A percentile compares a stretch with the other conserved stretches of the same genome.
Evolutionary conservation across 2,329 filamentous ascomycete genomes (phyloP).

Genomic region (Plectosphaerella sp.): DNA sequence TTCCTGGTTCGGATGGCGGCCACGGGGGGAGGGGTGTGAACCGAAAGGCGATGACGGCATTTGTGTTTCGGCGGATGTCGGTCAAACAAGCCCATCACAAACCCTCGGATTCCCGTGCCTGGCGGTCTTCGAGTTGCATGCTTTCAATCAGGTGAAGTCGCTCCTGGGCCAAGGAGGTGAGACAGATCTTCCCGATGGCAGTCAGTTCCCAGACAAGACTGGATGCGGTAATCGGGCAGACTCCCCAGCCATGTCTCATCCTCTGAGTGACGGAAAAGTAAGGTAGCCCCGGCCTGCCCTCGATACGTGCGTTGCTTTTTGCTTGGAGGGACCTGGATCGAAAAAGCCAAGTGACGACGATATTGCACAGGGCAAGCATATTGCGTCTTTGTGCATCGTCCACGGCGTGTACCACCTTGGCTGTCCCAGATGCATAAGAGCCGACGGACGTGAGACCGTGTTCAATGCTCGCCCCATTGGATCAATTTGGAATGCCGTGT

Average conservation of each 20-base stretch:
- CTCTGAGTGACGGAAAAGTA: background rate
- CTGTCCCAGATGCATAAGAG: no score
- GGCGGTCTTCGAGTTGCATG: background rate
- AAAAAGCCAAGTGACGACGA: background rate
- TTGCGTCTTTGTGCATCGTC: no score
- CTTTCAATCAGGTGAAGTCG: background rate
- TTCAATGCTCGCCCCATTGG: no score
- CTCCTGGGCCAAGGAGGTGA: background rate
- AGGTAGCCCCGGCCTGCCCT: background rate
- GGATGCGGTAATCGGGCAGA: background rate
- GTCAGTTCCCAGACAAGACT: background rate
- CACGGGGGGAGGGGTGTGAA: no score
- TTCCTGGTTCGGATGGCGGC: no score
- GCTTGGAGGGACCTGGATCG: background rate
- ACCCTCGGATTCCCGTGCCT: background rate
- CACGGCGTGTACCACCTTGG: no score
- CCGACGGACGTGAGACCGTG: background rate
- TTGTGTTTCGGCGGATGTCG: slow-evolving; percentile 1
- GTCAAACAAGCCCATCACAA: background rate
- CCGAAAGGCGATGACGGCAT: no score
- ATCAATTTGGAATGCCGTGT: no score
- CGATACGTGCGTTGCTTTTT: background rate
- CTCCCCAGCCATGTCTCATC: slow-evolving; percentile 1
- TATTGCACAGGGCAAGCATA: no score
- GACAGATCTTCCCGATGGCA: background rate